Conservation (phyloP, 176 grass and related monocot genomes). For the Hordeum vulgare region MorexV3_pseudomolecules_assembly NC_058520.1:184622686-184623185, state of each 20-base stretch:
- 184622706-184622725: conserved; percentile 50
- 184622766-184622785: conserved; percentile 88
- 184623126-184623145: not conserved
- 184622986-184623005: conserved; percentile 58
- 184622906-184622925: conserved; percentile 53
- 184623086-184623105: conserved; percentile 42
- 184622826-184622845: conserved; percentile 63
- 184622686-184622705: conserved; percentile 59
- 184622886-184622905: conserved; percentile 59
- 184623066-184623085: conserved; percentile 15
- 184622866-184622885: conserved; percentile 56
- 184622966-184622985: conserved; percentile 76
- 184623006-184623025: conserved; percentile 87
- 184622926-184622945: conserved; percentile 81
- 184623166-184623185: conserved; percentile 12
- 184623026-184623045: conserved; percentile 38
- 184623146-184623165: conserved; percentile 20
- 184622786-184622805: conserved; percentile 44
- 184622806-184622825: conserved; percentile 90
- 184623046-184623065: conserved; percentile 7
- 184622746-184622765: conserved; percentile 67
- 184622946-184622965: conserved; percentile 87
- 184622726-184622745: conserved; percentile 38
- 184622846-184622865: conserved; percentile 78
- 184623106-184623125: conserved; percentile 18